Evolutionary conservation across 805 yeast species (phyloP), one percentile per base, ranked within the genome.

Genomic region (Zygotorulaspora sp.): DNA sequence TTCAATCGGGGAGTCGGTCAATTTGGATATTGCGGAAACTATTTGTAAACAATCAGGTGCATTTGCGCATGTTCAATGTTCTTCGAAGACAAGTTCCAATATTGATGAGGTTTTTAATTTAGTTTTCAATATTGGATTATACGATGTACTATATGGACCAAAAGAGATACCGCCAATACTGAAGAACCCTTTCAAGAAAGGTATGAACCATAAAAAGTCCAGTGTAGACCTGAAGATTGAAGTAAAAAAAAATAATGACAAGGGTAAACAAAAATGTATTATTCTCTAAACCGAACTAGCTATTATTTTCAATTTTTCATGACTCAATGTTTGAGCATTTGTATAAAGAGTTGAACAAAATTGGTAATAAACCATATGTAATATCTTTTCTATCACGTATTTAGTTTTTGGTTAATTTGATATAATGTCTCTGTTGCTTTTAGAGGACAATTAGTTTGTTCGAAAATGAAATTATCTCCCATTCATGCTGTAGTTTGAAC

Each of bases 61-160:
- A 0, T 66, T 74, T 21, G 78, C 77, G 4, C 90, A 84, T 56
- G 61, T 85, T 35, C 83, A 82, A 58, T 86, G 95, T 56, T 83
- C 94, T 6, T 86, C 96, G 4, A 80, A 77, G 48, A 66, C 72
- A 13, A 77, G 78, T 68, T 69, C 72, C 40, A 84, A 86, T 40
- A 75, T 89, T 7, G 66, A 67, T 33, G 74, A 76, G 22, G 80
- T 87, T 2, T 88, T 89, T 58, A 72, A 81, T 50, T 65, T 70
- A 32, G 86, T 86, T 3, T 52, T 65, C 18, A 42, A 47, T 14
- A 45, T 53, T 3, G 61, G 58, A 1, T 40, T 63, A 35, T 34
- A 26, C 22, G 50, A 45, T 11, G 35, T 23, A 6, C 30, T 48
- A 23, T 26, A 41, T 29, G 32, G 38, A 9, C 28, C 43, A 14